phyloP scores from a whole-genome alignment of 2,329 filamentous ascomycete species.

The Venturia asperata region DNA sequence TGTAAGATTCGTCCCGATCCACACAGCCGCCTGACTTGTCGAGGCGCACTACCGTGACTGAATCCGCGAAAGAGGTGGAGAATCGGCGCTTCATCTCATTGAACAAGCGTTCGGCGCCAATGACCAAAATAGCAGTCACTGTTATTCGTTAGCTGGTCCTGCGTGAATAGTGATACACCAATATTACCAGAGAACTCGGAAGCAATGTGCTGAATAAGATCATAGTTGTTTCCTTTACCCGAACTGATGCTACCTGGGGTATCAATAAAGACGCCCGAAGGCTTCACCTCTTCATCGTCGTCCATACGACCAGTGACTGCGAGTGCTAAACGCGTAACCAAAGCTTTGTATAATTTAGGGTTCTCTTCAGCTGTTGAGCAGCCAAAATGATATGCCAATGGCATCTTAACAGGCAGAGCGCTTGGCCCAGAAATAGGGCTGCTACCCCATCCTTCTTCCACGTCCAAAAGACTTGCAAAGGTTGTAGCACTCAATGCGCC shows the following conservation, averaged over 20 bases:
- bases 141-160: background rate
- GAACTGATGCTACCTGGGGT: conserved; percentile 63
- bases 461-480: conserved; percentile 78
- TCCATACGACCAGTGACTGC: conserved; percentile 70
- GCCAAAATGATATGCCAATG: conserved; percentile 85
- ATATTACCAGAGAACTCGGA: conserved; percentile 56
- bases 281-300: conserved; percentile 64
- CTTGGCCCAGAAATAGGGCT: conserved; percentile 88
- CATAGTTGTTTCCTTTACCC: conserved; percentile 58
- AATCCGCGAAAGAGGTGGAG: conserved; percentile 50
- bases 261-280: conserved; percentile 78
- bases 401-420: conserved; percentile 81
- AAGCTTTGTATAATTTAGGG: conserved; percentile 61
- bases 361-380: conserved; percentile 66
- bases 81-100: conserved; percentile 68
- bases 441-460: conserved; percentile 75
- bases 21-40: conserved; percentile 82
- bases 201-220: conserved; percentile 73
- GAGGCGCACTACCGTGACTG: conserved; percentile 67
- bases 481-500: conserved; percentile 81
- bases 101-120: conserved; percentile 72
- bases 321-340: conserved; percentile 70
- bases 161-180: conserved; percentile 14
- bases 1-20: conserved; percentile 64
- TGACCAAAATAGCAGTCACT: conserved; percentile 53